Evolutionary conservation across 2,329 filamentous ascomycete species (phyloP), one percentile per base, ranked within the genome.

Genomic region (Alternaria alternata): DNA sequence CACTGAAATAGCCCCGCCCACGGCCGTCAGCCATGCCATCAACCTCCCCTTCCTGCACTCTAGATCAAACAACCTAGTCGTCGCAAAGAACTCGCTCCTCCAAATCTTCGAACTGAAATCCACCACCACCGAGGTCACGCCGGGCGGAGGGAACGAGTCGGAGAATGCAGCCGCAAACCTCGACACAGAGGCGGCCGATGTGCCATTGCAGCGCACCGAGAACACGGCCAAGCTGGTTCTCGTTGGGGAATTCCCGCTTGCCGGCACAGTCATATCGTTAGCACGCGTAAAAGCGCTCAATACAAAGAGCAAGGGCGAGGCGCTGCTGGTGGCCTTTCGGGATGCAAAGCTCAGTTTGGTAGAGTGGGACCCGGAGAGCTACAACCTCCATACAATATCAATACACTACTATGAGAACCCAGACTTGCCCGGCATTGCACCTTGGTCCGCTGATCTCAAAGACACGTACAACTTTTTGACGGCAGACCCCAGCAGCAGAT

Each of bases 361-460:
- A 57, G 92, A 97, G 81, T 99, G 95, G 95, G 92, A 98, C 76
- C 89, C 92, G 8, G 88, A 91, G 75, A 88, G 88, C 67, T 86
- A 91, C 78, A 87, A 87, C 52, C 89, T 98, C 70, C 89, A 90
- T 70, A 98, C 94, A 54, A 88, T 95, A 64, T 98, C 94, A 52
- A 94, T 99, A 72, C 95, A 99, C 82, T 98, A 94, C 84, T 99
- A 98, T 81, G 95, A 99, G 79, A 92, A 95, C 77, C 94, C 97
- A 74, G 94, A 97, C 75, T 83, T 94, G 63, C 88, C 91, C 67
- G 89, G 90, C 54, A 71, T 73, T 69, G 91, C 88, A 64, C 94
- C 94, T 0, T 97, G 93, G 90, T 89, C 91, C 51, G 86, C 90
- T 53, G 87, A 90, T 56, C 81, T 96, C 72, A 88, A 87, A 75